phyloP scores from a whole-genome alignment of 371 early-diverging fungal genomes.

The Mortierella sp. region DNA sequence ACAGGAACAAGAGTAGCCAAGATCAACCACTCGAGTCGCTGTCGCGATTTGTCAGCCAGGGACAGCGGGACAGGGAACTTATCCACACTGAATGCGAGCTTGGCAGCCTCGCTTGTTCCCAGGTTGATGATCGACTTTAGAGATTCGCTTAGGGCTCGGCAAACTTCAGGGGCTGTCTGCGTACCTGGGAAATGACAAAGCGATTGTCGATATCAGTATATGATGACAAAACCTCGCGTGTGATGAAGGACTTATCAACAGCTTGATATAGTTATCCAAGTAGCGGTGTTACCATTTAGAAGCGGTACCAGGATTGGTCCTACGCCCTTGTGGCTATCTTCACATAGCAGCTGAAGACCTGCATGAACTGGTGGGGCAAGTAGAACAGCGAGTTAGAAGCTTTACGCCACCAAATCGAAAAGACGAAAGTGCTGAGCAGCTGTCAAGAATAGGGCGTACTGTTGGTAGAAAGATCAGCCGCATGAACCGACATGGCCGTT shows the following conservation, averaged over 20 bases:
- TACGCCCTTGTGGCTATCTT: slow-evolving; percentile 10
- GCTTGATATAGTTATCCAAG: not conserved
- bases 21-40: slow-evolving; percentile 32
- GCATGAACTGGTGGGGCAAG: slow-evolving; percentile 12
- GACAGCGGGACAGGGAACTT: slow-evolving; percentile 3
- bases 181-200: slow-evolving; percentile 6
- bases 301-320: slow-evolving; percentile 7
- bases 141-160: slow-evolving; percentile 8
- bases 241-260: not conserved
- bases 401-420: slow-evolving; percentile 1
- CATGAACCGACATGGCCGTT: not conserved
- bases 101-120: slow-evolving; percentile 5
- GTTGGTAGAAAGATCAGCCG: not conserved
- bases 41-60: slow-evolving; percentile 24
- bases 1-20: slow-evolving; percentile 22
- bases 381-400: not conserved
- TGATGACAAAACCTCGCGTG: no score
- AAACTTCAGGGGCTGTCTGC: slow-evolving; percentile 5
- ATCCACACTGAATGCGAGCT: slow-evolving; percentile 18
- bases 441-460: not conserved
- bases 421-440: not conserved
- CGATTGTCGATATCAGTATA: not conserved
- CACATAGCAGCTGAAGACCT: not conserved
- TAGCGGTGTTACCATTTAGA: slow-evolving; percentile 23
- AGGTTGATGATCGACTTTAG: slow-evolving; percentile 30